Percentiles rank a stretch among this genome's conserved stretches.
Evolutionary conservation across 768 basidiomycete genomes (phyloP).

Genomic region (Boletus edulis): DNA sequence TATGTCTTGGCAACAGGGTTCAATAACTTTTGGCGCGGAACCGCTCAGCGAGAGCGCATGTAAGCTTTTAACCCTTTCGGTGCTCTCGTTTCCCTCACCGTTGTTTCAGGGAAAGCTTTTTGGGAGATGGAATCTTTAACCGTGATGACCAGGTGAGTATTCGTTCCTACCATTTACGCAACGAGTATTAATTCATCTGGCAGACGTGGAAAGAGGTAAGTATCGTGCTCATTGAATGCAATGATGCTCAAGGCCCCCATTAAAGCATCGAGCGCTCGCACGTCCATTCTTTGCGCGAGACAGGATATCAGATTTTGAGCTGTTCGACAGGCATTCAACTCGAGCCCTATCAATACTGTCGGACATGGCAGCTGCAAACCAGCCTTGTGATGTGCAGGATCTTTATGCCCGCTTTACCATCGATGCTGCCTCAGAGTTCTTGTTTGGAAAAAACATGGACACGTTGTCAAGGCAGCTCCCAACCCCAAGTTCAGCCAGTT

Average conservation of each 20-base stretch:
- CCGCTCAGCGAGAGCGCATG: constrained; percentile 63
- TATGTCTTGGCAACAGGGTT: constrained; percentile 66
- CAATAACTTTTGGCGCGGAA: constrained; percentile 64
- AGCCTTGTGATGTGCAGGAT: constrained; percentile 64
- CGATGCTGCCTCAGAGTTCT: constrained; percentile 70
- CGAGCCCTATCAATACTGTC: constrained; percentile 52
- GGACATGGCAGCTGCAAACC: constrained; percentile 32
- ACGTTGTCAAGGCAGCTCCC: constrained; percentile 58
- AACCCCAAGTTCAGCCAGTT: constrained; percentile 39
- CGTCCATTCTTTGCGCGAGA: constrained; percentile 78
- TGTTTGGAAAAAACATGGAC: constrained; percentile 65
- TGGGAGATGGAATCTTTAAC: constrained; percentile 79
- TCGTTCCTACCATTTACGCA: background rate
- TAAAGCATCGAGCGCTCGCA: constrained; percentile 61
- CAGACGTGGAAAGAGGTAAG: constrained; percentile 65
- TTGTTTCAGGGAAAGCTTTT: constrained; percentile 41
- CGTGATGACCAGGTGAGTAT: constrained; percentile 62
- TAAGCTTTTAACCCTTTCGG: constrained; percentile 30
- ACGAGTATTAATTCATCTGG: constrained; percentile 5
- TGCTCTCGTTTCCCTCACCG: constrained; percentile 10
- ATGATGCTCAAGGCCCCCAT: constrained; percentile 5
- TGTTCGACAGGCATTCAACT: constrained; percentile 55
- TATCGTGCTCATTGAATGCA: background rate
- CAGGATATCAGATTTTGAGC: constrained; percentile 64
- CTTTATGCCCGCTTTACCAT: constrained; percentile 66